Evolutionary conservation across 257 asterid genomes (phyloP).

Genomic region (Solanum piurae): DNA sequence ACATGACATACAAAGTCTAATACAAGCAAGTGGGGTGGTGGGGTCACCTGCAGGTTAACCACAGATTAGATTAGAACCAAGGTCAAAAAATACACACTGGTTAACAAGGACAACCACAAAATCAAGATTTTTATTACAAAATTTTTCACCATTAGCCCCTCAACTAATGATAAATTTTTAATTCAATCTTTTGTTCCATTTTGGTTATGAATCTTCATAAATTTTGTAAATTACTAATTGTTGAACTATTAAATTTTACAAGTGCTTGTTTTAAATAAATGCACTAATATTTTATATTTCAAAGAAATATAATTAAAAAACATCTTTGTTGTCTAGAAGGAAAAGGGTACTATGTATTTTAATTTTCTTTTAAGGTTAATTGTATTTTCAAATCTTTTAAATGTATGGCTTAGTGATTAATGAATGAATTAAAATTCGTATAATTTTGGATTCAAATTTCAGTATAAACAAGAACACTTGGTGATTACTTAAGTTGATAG

Average conservation of each 20-base stretch:
- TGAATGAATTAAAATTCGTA: neutral
- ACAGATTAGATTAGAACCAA: slow-evolving; percentile 31
- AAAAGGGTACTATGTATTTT: neutral
- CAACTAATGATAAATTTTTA: neutral
- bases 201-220: neutral
- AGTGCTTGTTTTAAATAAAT: neutral
- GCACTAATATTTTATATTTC: neutral
- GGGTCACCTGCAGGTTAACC: slow-evolving; percentile 26
- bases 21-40: neutral
- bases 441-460: neutral
- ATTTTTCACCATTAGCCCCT: neutral
- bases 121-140: slow-evolving; percentile 21
- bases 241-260: neutral
- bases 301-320: neutral
- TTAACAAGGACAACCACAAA: slow-evolving; percentile 65
- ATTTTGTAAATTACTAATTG: neutral
- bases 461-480: neutral
- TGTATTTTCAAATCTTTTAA: neutral
- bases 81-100: slow-evolving; percentile 35
- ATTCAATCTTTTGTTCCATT: neutral
- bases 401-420: neutral
- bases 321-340: neutral
- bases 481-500: no score
- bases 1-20: neutral
- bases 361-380: neutral